Percentiles rank a stretch among this genome's conserved stretches.
phyloP scores from a whole-genome alignment of 495 filamentous ascomycete genomes.

The Chaetomidium leptoderma region DNA sequence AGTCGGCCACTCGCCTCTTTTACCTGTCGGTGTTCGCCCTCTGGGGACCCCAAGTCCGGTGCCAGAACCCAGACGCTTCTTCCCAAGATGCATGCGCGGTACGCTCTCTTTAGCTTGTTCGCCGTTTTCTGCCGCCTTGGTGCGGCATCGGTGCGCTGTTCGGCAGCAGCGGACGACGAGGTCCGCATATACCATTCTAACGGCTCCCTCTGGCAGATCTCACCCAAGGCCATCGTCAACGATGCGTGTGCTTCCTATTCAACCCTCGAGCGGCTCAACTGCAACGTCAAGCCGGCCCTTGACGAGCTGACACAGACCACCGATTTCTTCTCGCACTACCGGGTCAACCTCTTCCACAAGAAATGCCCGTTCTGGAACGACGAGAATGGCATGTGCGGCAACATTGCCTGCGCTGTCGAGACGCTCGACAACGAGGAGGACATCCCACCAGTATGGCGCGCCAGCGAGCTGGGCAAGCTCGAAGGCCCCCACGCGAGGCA shows the following conservation, averaged over 20 bases:
- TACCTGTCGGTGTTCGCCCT: constrained; percentile 75
- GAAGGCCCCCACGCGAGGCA: constrained; percentile 88
- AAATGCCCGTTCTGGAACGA: constrained; percentile 96
- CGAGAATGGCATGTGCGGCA: constrained; percentile 89
- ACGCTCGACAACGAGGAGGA: constrained; percentile 94
- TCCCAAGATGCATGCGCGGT: constrained; percentile 46
- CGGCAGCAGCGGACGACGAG: constrained; percentile 23
- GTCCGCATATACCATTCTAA: constrained; percentile 34
- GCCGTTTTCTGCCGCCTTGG: constrained; percentile 20
- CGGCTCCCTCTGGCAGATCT: constrained; percentile 45
- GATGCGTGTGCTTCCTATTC: constrained; percentile 93
- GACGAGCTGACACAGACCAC: constrained; percentile 76
- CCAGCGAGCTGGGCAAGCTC: constrained; percentile 86
- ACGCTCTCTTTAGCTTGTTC: constrained; percentile 32
- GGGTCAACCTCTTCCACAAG: constrained; percentile 92
- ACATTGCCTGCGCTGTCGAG: constrained; percentile 95
- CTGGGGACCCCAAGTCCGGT: constrained; percentile 51
- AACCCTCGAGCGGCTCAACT: constrained; percentile 79
- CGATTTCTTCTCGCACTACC: constrained; percentile 97
- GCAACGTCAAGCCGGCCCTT: constrained; percentile 71
- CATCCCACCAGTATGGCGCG: constrained; percentile 85
- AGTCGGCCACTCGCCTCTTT: constrained; percentile 62
- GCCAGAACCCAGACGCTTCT: constrained; percentile 24
- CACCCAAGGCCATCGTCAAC: constrained; percentile 57
- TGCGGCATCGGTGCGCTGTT: constrained; percentile 16